Evolutionary conservation across 2,329 filamentous ascomycete genomes (phyloP).

Genomic region (Thielaviopsis musarum): DNA sequence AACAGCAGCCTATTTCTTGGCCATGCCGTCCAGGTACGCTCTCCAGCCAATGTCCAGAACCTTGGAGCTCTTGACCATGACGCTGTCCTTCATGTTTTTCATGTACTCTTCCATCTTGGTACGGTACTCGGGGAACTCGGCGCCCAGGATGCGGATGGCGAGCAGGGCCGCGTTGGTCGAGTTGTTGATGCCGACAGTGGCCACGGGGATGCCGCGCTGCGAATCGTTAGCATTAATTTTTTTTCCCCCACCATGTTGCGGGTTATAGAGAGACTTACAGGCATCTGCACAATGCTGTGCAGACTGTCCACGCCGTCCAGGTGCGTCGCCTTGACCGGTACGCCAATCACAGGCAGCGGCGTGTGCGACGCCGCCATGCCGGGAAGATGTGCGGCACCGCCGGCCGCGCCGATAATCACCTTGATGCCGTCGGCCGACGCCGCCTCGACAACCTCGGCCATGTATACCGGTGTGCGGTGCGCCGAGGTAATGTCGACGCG

Average conservation of each 20-base stretch:
- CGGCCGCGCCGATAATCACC: constrained; percentile 60
- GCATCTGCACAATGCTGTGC: constrained; percentile 64
- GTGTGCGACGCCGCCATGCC: constrained; percentile 63
- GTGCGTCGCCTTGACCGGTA: constrained; percentile 58
- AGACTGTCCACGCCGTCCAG: constrained; percentile 57
- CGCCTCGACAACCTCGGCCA: constrained; percentile 48
- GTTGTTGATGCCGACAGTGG: constrained; percentile 67
- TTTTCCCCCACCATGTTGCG: not conserved
- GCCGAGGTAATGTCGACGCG: constrained; percentile 64
- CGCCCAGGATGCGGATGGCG: constrained; percentile 51
- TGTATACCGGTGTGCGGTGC: constrained; percentile 54
- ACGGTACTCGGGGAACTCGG: constrained; percentile 36
- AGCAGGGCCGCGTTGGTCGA: constrained; percentile 59
- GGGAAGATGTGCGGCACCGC: constrained; percentile 55
- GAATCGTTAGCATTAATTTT: not conserved
- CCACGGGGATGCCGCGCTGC: constrained; percentile 46
- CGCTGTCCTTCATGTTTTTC: constrained; percentile 43
- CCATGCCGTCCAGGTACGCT: constrained; percentile 29
- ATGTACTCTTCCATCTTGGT: constrained; percentile 44
- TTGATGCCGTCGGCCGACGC: constrained; percentile 50
- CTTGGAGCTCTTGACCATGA: constrained; percentile 42
- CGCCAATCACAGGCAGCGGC: constrained; percentile 57
- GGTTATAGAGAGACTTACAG: constrained; percentile 27
- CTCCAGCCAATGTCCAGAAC: constrained; percentile 40
- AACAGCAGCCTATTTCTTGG: constrained; percentile 15